Evolutionary conservation across 1,284 basidiomycete species (phyloP), one percentile per base, ranked within the genome.

Genomic region (Malassezia arunalokei): DNA sequence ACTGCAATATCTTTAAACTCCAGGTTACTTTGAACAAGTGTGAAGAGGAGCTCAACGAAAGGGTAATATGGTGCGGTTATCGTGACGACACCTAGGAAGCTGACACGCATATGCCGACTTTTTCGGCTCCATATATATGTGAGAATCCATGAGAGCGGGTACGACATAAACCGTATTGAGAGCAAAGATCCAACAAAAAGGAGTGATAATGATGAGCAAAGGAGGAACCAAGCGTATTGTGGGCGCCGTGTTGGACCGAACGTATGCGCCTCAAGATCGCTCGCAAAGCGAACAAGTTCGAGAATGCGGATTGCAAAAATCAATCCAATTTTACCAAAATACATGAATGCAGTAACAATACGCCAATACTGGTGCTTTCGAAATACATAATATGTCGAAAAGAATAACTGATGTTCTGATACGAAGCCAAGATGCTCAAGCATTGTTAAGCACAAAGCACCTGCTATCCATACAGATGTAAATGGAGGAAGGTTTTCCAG

Each of bases 211-310:
- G 86, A 85, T 2, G 87, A 87, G 49, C 90, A 82, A 14, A 62
- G 8, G 8, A 98, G 79, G 14, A 98, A 78, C 86, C 87, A 94
- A 64, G 91, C 84, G 74, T 92, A 98, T 72, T 94, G 90, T 31
- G 91, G 90, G 9, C 56, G 58, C 6, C 51, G 42, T 37, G 81
- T 80, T 59, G 90, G 88, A 29, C 86, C 83, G 73, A 92, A 98
- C 1, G 88, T 88, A 27, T 88, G 89, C 73, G 95, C 89, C 75
- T 98, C 92, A 1, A 98, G 78, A 82, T 95, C 86, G 45, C 89
- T 81, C 50, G 87, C 89, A 72, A 96, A 98, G 48, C 92, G 79
- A 87, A 96, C 91, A 71, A 95, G 91, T 79, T 96, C 96, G 79
- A 95, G 94, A 52, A 98, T 78, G 73, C 96, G 91, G 75, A 98